Base-by-base conservation (phyloP, 176 grass and related monocot genomes). In the Triticum timopheevii region DNA sequence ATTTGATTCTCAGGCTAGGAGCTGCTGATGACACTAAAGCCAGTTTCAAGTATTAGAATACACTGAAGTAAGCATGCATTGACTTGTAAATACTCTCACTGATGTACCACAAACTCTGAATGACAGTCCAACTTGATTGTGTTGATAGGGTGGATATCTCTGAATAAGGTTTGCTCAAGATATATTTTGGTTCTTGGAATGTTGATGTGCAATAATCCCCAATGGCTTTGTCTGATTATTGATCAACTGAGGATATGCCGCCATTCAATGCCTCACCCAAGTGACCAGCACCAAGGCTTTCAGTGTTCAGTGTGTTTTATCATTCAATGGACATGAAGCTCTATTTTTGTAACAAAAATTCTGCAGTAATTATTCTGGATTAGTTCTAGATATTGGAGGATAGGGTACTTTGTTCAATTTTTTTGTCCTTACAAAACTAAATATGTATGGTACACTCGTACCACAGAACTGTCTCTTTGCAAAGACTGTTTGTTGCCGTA, bases 101-200 rank as follows among this genome's bases (percentile, higher is more conserved):
- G 63, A 62, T 85, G 50, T 50, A 61, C 81, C 69, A 61, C 28
- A 81, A 85, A 76, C 81, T 84, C 67, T 68, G 59, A 68, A 61
- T 61, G 69, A 50, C 25, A 63, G 54, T 84, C 76, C 61, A 87
- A 36, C 83, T 69, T 69, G 67, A 80, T 84, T 80, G 67, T 65
- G 61, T 69, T 87, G 62, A 87, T 84, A 87, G 22, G 89, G 61
- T 87, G 85, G 87, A 44, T 61, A 75, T 87, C 47, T 84, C 77
- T 66, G 35, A 10, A 69, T 75, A 70, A 91, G 69, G 71, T 80
- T 69, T 76, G 28, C 36, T 76, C 76, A 77, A 85, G 84, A 65
- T 76, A 81, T 63, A 25, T 83, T 85, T 84, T 88, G 38, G 50
- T 88, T 85, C 62, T 81, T 88, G 85, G 61, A 81, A 71, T 79